Base-by-base conservation (phyloP, 352 stramenopile genomes). In the Phytophthora crassamura region DNA sequence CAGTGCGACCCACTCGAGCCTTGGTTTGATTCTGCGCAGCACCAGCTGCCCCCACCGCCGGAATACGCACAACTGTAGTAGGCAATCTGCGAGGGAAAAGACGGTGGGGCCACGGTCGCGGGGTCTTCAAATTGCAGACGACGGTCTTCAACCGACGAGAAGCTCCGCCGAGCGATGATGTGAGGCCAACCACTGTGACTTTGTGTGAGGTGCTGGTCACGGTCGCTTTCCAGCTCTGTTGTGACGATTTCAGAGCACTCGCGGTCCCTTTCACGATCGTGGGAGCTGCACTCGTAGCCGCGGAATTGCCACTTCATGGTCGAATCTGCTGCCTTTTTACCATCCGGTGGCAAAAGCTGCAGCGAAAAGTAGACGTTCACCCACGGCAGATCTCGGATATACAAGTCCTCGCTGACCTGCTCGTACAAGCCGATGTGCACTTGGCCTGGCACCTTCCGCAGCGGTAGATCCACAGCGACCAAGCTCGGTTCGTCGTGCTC, bases 41-140 rank as follows among this genome's bases (percentile, higher is more conserved):
- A 88, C 79, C 79, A 88, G 1, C 22, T 77, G 35, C 52, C 68
- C 51, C 55, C 47, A 22, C 12, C 56, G 22, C 9, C 36, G 2
- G 46, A 47, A 59, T 82, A 80, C 1, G 22, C 67, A 35, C 79
- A 88, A 43, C 34, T 47, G 46, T 88, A 88, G 51, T 83, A 88
- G 16, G 68, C 77, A 7, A 42, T 68, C 33, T 61, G 47, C 10
- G 74, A 67, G 18, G 56, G 55, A 45, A 77, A 72, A 3, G 42
- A 36, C 38, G 69, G 71, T 22, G 76, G 76, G 2, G 41, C 25
- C 4, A 59, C 65, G 28, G 30, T 33, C 12, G 8, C 25, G 5
- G 65, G 74, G n/a, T 59, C 33, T 51, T 54, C 49, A 55, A 86
- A 82, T 66, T 86, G 79, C 15, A 88, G 72, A 10, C 66, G 59